Conservation (phyloP, 805 yeast genomes). For the Spathaspora boniae region DNA sequence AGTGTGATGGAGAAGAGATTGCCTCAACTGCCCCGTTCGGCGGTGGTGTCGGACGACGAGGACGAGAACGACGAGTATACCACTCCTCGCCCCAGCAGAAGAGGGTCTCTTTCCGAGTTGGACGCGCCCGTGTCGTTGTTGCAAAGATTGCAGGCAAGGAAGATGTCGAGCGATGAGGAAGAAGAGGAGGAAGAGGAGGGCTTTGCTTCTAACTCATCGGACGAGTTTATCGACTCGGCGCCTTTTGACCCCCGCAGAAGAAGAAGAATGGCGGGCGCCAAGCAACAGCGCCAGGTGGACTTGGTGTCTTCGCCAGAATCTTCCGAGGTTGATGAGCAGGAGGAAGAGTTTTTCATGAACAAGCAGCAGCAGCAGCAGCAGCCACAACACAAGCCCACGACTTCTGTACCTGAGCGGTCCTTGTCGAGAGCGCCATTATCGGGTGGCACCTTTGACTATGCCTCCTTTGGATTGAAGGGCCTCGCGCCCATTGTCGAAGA, state of each 20-base stretch:
- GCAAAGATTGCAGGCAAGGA: slow-evolving; percentile 9
- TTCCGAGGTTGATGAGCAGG: slow-evolving; percentile 12
- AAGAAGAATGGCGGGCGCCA: slow-evolving; percentile 10
- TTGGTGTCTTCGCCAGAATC: slow-evolving; percentile 17
- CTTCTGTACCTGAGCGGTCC: slow-evolving; percentile 9
- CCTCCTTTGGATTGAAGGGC: slow-evolving; percentile 24
- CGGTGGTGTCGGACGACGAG: neutral
- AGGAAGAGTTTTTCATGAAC: slow-evolving; percentile 1
- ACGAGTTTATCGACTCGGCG: slow-evolving; percentile 2
- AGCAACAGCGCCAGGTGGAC: slow-evolving; percentile 15
- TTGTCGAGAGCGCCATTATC: slow-evolving; percentile 8
- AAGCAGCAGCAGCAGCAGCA: neutral
- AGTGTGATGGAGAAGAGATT: too few species aligned
- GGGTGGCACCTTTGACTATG: slow-evolving; percentile 19
- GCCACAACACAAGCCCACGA: neutral
- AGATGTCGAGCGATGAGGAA: slow-evolving; percentile 7
- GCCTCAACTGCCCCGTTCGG: too few species aligned
- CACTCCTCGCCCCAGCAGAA: slow-evolving; percentile 24
- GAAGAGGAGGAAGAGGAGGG: slow-evolving; percentile 5
- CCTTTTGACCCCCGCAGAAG: slow-evolving; percentile 19
- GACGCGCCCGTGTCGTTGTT: slow-evolving; percentile 5
- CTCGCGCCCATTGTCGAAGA: slow-evolving; percentile 40
- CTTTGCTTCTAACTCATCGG: neutral
- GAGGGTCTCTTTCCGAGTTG: slow-evolving; percentile 11
- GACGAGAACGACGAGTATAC: slow-evolving; percentile 17